Evolutionary conservation across 768 basidiomycete species (phyloP).

Genomic region (Gymnopilus dilepis): DNA sequence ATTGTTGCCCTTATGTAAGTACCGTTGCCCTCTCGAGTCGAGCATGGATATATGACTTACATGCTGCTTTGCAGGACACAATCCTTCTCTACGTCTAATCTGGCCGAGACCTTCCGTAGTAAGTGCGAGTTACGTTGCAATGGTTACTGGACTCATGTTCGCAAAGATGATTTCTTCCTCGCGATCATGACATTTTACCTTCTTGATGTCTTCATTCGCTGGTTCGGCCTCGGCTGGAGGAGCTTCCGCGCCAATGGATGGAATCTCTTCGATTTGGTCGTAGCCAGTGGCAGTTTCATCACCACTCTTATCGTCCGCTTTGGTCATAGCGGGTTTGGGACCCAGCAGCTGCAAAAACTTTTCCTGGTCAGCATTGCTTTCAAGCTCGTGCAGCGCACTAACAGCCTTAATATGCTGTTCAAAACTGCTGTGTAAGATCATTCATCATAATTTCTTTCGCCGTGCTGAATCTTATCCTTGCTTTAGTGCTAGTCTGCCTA

Average conservation of each 20-base stretch:
- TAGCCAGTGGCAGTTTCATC: constrained; percentile 79
- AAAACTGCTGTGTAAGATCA: constrained; percentile 87
- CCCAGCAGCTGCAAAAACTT: constrained; percentile 80
- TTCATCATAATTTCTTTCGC: neutral
- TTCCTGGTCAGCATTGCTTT: constrained; percentile 93
- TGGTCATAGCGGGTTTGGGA: constrained; percentile 50
- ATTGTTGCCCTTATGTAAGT: constrained; percentile 83
- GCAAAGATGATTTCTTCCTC: constrained; percentile 77
- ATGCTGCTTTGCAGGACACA: constrained; percentile 65
- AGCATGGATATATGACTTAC: neutral
- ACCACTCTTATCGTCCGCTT: constrained; percentile 80
- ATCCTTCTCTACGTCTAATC: constrained; percentile 59
- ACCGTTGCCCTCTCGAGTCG: neutral
- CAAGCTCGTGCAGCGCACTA: constrained; percentile 90
- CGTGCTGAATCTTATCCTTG: neutral
- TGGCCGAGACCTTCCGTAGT: constrained; percentile 67
- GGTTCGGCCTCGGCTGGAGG: constrained; percentile 81
- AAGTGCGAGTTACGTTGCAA: constrained; percentile 26
- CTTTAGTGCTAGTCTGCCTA: constrained; percentile 80
- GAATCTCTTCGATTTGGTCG: constrained; percentile 89
- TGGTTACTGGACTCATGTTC: constrained; percentile 3
- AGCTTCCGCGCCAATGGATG: constrained; percentile 92
- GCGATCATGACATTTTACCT: constrained; percentile 72
- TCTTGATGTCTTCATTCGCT: constrained; percentile 77
- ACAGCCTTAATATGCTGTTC: constrained; percentile 92